Evolutionary conservation across 352 stramenopile genomes (phyloP), one percentile per base, ranked within the genome.

Genomic region (Phytophthora capsici): DNA sequence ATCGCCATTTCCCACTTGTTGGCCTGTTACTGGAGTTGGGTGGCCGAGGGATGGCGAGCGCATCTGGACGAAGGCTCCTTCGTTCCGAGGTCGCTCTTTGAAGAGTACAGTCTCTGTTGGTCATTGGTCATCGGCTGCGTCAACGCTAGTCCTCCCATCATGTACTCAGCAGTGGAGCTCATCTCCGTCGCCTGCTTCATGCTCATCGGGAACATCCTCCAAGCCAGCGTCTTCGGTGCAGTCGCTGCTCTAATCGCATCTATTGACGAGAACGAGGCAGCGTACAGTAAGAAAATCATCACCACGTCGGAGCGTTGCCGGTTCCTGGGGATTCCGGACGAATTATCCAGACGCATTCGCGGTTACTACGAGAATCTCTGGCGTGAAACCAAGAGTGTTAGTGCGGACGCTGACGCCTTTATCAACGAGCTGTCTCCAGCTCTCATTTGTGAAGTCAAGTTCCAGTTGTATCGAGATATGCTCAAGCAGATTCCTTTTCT

Each of bases 391-490:
- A 84, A 86, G 37, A 89, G 76, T 36, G 57, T 88, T 13, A 83
- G 70, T 44, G 55, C 63, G 4, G 80, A 91, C 20, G 82, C 78
- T 13, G 82, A 93, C 60, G 50, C 80, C 3, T 93, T 93, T 48
- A 91, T 90, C 66, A 89, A 85, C 57, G 80, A 93, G 37, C 49
- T 93, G 7, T 91, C 81, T 4, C 81, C 80, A 0, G 80, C 84
- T 19, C 66, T 93, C 17, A 83, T 87, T 20, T 89, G 81, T 57
- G 84, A 93, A 49, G 69, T 93, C 41, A 93, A 90, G 51, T 90
- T 91, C 57, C 80, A 93, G 45, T 46, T 93, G n/a, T 91, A 91
- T 46, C 70, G 82, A 25, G 79, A 91, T 37, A 90, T 91, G 80
- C 67, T 93, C 75, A 88, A 72, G 59, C 71, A 84, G 34, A 90